phyloP scores from a whole-genome alignment of 2,329 filamentous ascomycete species.

The Colletotrichum spaethianum region DNA sequence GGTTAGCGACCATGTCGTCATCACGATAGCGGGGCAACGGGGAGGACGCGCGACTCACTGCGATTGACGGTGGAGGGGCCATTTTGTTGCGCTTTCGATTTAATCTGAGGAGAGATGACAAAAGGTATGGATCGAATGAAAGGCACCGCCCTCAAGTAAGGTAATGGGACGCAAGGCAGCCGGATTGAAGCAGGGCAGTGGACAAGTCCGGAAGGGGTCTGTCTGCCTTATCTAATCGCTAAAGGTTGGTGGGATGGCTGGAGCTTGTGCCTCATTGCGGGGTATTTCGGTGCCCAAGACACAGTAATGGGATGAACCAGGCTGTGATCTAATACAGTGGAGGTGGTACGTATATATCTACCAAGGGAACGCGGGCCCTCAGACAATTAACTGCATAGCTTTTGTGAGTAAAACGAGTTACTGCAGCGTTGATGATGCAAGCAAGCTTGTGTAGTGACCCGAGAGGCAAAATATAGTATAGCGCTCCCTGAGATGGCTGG shows the following conservation, averaged over 20 bases:
- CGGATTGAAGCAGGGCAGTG: slow-evolving; percentile 26
- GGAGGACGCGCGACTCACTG: slow-evolving; percentile 48
- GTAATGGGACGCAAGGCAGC: slow-evolving; percentile 26
- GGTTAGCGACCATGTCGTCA: slow-evolving; percentile 48
- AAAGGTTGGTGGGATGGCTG: slow-evolving; percentile 34
- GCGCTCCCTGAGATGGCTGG: not conserved
- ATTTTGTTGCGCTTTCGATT: slow-evolving; percentile 45
- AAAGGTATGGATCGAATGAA: slow-evolving; percentile 7
- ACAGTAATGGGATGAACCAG: slow-evolving; percentile 21
- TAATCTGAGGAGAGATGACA: slow-evolving; percentile 11
- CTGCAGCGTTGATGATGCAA: not conserved
- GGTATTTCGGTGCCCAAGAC: slow-evolving; percentile 35
- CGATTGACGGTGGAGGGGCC: slow-evolving; percentile 52
- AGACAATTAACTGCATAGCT: not conserved
- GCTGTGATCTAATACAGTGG: not conserved
- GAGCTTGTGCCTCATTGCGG: slow-evolving; percentile 39
- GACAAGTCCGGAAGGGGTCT: slow-evolving; percentile 27
- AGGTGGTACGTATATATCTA: not conserved
- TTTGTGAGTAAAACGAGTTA: not conserved
- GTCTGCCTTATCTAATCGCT: slow-evolving; percentile 40
- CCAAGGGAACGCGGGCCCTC: not conserved
- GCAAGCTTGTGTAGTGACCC: too few relatives aligned
- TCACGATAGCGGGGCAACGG: slow-evolving; percentile 46
- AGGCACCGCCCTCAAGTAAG: not conserved
- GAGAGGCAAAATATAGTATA: not conserved